These are phyloP conservation scores for Nidularia sp. DNA, from an alignment of 768 basidiomycete species.

Conservation along the genomic window DNA sequence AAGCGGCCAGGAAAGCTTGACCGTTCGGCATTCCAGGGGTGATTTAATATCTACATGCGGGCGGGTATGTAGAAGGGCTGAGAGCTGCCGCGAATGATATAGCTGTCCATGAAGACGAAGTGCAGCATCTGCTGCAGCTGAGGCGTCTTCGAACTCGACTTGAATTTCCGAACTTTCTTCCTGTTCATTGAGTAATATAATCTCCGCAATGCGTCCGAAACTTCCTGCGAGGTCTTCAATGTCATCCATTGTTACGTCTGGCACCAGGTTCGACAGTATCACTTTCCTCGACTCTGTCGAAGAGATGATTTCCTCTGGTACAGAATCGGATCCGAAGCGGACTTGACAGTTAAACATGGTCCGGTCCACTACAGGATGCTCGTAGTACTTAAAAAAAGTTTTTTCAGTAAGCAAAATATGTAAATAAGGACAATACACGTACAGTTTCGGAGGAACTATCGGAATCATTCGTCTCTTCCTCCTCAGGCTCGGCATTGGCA, in stretches of 20 bases:
- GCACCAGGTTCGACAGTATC: conserved; percentile 36
- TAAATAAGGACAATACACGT: too few relatives aligned
- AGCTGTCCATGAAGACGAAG: conserved; percentile 23
- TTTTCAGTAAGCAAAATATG: too few relatives aligned
- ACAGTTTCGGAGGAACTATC: too few relatives aligned
- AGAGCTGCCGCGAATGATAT: conserved; percentile 17
- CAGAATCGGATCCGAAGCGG: conserved; percentile 24
- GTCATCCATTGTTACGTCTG: conserved; percentile 18
- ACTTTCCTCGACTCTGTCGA: conserved; percentile 33
- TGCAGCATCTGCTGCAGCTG: conserved; percentile 27
- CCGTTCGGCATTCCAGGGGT: conserved; percentile 4
- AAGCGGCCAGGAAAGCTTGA: conserved; percentile 42
- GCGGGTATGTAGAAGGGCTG: conserved; percentile 20
- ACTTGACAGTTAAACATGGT: conserved; percentile 25
- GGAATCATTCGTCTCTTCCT: too few relatives aligned
- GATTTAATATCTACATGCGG: conserved; percentile 5
- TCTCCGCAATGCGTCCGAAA: conserved; percentile 22
- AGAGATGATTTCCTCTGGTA: conserved; percentile 25
- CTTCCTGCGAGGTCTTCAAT: conserved; percentile 22
- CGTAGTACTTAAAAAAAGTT: not conserved
- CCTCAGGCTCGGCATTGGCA: too few relatives aligned
- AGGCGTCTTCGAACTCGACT: conserved; percentile 23
- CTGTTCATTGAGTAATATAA: conserved; percentile 13
- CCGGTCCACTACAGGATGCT: conserved; percentile 14
- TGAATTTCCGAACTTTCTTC: conserved; percentile 10